These are phyloP conservation scores for Stemphylium vesicarium DNA, from an alignment of 2,329 filamentous ascomycete genomes.

Conservation along the genomic window DNA sequence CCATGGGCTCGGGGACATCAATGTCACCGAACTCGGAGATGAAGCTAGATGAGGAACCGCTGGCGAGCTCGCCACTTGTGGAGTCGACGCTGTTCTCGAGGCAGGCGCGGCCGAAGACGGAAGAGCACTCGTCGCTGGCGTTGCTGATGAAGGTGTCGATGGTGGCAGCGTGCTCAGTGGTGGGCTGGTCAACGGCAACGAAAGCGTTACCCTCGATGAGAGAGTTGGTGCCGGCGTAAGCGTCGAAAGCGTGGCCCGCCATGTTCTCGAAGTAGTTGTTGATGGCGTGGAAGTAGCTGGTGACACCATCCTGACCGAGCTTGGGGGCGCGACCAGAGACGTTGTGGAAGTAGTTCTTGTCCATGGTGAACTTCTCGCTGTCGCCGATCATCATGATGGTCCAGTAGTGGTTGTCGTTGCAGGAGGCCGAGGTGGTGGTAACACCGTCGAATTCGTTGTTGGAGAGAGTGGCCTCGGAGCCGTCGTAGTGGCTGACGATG, in stretches of 20 bases:
- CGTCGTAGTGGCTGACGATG: slow-evolving; percentile 46
- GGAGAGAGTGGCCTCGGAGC: slow-evolving; percentile 38
- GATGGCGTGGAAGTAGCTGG: slow-evolving; percentile 19
- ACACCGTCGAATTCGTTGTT: no score
- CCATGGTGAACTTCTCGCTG: slow-evolving; percentile 51
- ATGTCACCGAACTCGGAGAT: no score
- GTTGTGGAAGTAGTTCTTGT: slow-evolving; percentile 56
- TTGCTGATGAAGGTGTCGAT: slow-evolving; percentile 38
- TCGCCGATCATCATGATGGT: slow-evolving; percentile 41
- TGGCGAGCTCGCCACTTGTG: no score
- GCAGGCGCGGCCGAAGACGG: slow-evolving; percentile 25
- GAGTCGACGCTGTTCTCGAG: slow-evolving; percentile 22
- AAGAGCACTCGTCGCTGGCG: slow-evolving; percentile 27
- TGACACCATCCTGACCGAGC: no score
- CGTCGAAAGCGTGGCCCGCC: slow-evolving; percentile 39
- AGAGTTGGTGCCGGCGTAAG: slow-evolving; percentile 30
- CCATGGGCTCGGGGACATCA: no score
- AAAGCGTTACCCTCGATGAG: slow-evolving; percentile 56
- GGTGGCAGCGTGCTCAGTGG: slow-evolving; percentile 39
- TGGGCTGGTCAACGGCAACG: slow-evolving; percentile 49
- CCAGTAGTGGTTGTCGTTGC: no score
- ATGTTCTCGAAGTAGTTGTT: no score
- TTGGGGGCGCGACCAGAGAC: slow-evolving; percentile 30
- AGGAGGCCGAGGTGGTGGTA: no score
- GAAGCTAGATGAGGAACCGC: no score